Conservation (phyloP, 1,284 basidiomycete species). For the Chalciporus sp. region DNA sequence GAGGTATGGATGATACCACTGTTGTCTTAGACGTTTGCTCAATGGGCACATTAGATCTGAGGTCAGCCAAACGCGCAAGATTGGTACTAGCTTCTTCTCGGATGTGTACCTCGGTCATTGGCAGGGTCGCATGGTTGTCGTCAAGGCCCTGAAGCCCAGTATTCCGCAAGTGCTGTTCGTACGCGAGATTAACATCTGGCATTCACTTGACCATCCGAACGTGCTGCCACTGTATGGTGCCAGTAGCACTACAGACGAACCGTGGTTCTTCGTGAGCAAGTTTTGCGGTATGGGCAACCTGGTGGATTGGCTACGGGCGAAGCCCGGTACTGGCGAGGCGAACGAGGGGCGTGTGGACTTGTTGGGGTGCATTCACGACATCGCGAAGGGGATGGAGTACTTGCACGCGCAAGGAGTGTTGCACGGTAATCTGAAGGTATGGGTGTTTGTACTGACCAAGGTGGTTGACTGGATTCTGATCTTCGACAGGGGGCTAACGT, state of each 20-base stretch:
- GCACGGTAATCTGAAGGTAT: slow-evolving; percentile 74
- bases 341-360: slow-evolving; percentile 41
- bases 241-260: slow-evolving; percentile 57
- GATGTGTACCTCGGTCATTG: slow-evolving; percentile 71
- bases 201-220: slow-evolving; percentile 50
- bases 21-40: background rate
- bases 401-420: slow-evolving; percentile 64
- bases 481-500: slow-evolving; percentile 65
- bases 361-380: slow-evolving; percentile 65
- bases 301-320: slow-evolving; percentile 38
- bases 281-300: slow-evolving; percentile 52
- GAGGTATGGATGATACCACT: slow-evolving; percentile 33
- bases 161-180: slow-evolving; percentile 54
- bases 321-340: background rate
- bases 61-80: slow-evolving; percentile 61
- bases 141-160: slow-evolving; percentile 53
- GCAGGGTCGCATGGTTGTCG: slow-evolving; percentile 59
- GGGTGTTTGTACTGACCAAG: background rate
- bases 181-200: slow-evolving; percentile 55
- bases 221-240: slow-evolving; percentile 62
- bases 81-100: slow-evolving; percentile 70
- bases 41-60: slow-evolving; percentile 51
- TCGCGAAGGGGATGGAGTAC: slow-evolving; percentile 78
- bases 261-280: slow-evolving; percentile 73
- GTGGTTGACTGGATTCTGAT: too few relatives aligned